phyloP scores from a whole-genome alignment of 768 basidiomycete species.

The Thelephora aurantiotincta region DNA sequence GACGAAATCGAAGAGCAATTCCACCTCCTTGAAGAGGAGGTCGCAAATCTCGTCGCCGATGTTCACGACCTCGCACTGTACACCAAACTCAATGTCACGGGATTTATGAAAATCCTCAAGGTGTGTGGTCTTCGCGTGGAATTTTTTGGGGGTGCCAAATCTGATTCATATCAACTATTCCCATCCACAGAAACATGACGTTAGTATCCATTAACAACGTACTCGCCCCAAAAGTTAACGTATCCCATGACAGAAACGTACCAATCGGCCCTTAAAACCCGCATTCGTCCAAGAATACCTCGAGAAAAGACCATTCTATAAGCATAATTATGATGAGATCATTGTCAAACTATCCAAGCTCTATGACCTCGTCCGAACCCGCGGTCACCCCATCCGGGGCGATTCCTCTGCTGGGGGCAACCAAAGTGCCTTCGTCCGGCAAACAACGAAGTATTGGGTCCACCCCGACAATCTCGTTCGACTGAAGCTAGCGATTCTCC shows the following conservation, averaged over 20 bases:
- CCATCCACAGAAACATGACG: slow-evolving; percentile 78
- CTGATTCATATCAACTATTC: background rate
- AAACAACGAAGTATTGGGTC: slow-evolving; percentile 99
- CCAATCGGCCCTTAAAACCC: slow-evolving; percentile 64
- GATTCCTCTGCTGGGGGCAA: slow-evolving; percentile 89
- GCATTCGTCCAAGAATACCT: slow-evolving; percentile 86
- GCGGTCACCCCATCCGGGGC: slow-evolving; percentile 88
- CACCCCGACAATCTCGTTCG: slow-evolving; percentile 93
- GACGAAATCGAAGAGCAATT: slow-evolving; percentile 80
- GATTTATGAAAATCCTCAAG: slow-evolving; percentile 98
- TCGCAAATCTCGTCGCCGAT: slow-evolving; percentile 87
- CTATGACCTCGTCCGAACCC: slow-evolving; percentile 88
- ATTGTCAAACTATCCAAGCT: slow-evolving; percentile 93
- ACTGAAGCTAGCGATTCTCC: slow-evolving; percentile 84
- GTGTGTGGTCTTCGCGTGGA: slow-evolving; percentile 20
- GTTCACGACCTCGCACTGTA: slow-evolving; percentile 86
- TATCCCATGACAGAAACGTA: slow-evolving; percentile 66
- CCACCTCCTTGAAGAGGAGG: slow-evolving; percentile 80
- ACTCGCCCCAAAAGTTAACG: background rate
- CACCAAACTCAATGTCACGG: slow-evolving; percentile 96
- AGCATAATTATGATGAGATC: slow-evolving; percentile 89
- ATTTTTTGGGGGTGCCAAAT: background rate
- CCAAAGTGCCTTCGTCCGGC: slow-evolving; percentile 95
- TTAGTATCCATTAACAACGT: slow-evolving; percentile 19
- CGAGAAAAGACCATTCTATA: slow-evolving; percentile 92